A percentile compares a stretch with the other conserved stretches of the same genome.
These are phyloP conservation scores for Kalmanozyma brasiliensis DNA, from an alignment of 1,284 basidiomycete species.

Conservation along the genomic window DNA sequence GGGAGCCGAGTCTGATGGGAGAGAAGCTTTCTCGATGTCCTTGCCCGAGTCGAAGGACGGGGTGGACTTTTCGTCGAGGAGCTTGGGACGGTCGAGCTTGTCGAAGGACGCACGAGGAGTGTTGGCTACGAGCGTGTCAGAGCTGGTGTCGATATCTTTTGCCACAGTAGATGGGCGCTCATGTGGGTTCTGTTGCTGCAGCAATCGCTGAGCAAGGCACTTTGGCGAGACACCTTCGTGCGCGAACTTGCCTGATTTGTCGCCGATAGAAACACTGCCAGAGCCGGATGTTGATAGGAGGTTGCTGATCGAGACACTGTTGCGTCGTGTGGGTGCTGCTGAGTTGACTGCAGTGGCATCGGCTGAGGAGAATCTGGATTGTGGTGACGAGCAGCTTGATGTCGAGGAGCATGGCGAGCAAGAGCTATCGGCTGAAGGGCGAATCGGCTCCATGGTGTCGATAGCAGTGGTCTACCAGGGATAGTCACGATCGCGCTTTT, in stretches of 20 bases:
- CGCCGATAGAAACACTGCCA: not conserved
- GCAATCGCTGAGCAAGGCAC: slow-evolving; percentile 37
- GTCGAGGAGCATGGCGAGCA: slow-evolving; percentile 26
- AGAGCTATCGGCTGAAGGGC: slow-evolving; percentile 3
- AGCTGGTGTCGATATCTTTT: slow-evolving; percentile 22
- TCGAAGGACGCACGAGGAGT: slow-evolving; percentile 35
- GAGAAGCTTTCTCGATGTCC: slow-evolving; percentile 14
- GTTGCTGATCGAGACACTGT: slow-evolving; percentile 23
- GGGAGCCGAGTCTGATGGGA: not conserved
- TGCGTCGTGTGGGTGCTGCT: slow-evolving; percentile 41
- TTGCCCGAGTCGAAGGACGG: not conserved
- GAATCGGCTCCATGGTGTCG: slow-evolving; percentile 12
- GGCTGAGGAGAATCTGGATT: slow-evolving; percentile 27
- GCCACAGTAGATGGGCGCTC: not conserved
- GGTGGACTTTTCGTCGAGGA: not conserved
- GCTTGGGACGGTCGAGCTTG: slow-evolving; percentile 23
- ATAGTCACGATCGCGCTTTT: too few species aligned
- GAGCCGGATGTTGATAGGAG: slow-evolving; percentile 1
- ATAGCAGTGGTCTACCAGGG: not conserved
- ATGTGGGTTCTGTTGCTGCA: slow-evolving; percentile 28
- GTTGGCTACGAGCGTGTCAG: slow-evolving; percentile 38
- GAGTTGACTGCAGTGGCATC: slow-evolving; percentile 48
- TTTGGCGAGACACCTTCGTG: slow-evolving; percentile 34
- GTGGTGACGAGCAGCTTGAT: slow-evolving; percentile 11
- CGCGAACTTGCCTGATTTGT: slow-evolving; percentile 1